Evolutionary conservation across 176 grass and related monocot species (phyloP), one percentile per base, ranked within the genome.

Genomic region (Bolboschoenus planiculmis): DNA sequence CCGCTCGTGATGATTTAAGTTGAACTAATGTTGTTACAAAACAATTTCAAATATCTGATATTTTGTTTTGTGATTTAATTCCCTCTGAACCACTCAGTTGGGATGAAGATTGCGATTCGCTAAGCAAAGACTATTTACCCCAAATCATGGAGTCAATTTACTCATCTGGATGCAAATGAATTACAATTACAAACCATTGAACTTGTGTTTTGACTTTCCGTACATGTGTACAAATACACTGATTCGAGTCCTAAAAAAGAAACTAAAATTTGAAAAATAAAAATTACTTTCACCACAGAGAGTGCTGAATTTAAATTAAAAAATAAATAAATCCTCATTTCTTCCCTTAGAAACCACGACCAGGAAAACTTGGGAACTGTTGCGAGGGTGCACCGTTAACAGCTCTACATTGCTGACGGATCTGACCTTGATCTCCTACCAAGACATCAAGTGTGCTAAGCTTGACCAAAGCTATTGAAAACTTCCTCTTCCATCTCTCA

Each of bases 391-490:
- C 24, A 53, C 1, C 6, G 14, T 82, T 82, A 82, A 82, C 80
- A 34, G 57, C 54, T 63, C 56, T 34, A 87, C 92, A 94, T 1
- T 35, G 4, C 72, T 61, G 84, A 47, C 90, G 89, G 61, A 92
- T 48, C 86, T 95, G 85, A 21, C 90, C 93, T 0, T 92, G 81
- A 63, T 84, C 79, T 2, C 90, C 93, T 3, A 89, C 87, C 76
- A 90, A 51, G 1, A 90, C 88, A 5, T 92, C 67, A 56, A 90
- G 55, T 11, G 0, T 10, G 70, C 82, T 79, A 60, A 95, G 37
- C 82, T 89, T 95, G 82, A 78, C 43, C 90, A 92, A 59, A 80
- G 86, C 86, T 79, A 77, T 85, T 56, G 34, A 39, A 86, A 95
- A 95, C 2, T 10, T 0, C 1, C 77, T 55, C 64, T 42, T 0